phyloP scores from a whole-genome alignment of 148 eudicot species.

The Camellia japonica region DNA sequence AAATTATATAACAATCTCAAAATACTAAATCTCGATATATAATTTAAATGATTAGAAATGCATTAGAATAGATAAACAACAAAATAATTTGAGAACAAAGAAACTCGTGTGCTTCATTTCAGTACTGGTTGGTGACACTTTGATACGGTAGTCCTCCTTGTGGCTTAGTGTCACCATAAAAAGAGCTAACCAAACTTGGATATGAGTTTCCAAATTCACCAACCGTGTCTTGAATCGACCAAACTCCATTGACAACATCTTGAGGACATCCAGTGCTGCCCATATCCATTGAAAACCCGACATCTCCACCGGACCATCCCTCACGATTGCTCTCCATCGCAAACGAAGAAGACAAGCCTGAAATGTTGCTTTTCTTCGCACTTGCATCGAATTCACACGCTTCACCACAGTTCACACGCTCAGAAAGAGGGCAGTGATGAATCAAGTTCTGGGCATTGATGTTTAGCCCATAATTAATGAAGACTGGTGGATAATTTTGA shows the following conservation, averaged over 20 bases:
- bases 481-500: slow-evolving; percentile 20
- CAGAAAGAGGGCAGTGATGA: background rate
- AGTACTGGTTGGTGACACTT: slow-evolving; percentile 15
- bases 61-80: no score
- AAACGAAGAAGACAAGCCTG: background rate
- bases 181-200: background rate
- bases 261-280: background rate
- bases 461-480: background rate
- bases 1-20: no score
- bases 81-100: no score
- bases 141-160: background rate
- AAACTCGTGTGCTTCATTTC: background rate
- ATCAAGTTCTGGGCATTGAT: background rate
- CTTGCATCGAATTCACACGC: background rate
- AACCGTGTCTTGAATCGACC: slow-evolving; percentile 10
- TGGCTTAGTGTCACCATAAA: background rate
- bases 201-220: slow-evolving; percentile 9
- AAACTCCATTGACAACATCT: slow-evolving; percentile 13
- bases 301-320: background rate
- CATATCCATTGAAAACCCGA: background rate
- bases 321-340: slow-evolving; percentile 6
- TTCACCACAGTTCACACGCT: background rate
- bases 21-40: no score
- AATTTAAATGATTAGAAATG: no score
- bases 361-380: background rate